Conservation (phyloP, 805 yeast species). For the Yarrowia sp. region DNA sequence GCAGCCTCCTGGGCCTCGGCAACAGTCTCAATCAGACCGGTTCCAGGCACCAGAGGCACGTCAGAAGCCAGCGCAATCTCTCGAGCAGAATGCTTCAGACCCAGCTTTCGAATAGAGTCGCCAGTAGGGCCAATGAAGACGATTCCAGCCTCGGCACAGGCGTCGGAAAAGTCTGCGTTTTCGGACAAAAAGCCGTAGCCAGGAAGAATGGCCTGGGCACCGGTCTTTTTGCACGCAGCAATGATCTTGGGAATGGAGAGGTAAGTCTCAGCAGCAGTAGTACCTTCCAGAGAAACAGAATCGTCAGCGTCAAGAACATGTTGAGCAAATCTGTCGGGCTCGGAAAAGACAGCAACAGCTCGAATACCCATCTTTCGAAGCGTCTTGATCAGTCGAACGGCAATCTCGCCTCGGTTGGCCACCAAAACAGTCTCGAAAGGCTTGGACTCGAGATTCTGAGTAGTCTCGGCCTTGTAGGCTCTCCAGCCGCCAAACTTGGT, state of each 20-base stretch:
- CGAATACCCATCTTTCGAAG: slow-evolving; percentile 72
- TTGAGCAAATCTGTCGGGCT: slow-evolving; percentile 81
- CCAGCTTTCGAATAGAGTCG: slow-evolving; percentile 83
- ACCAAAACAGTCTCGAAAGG: slow-evolving; percentile 85
- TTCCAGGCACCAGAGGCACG: slow-evolving; percentile 97
- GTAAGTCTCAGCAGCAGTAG: slow-evolving; percentile 87
- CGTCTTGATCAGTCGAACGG: slow-evolving; percentile 89
- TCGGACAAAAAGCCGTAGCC: slow-evolving; percentile 97
- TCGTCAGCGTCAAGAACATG: slow-evolving; percentile 83
- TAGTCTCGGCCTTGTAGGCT: slow-evolving; percentile 44
- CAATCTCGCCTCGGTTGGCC: slow-evolving; percentile 97
- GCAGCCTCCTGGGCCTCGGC: slow-evolving; percentile 77
- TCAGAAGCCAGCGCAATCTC: slow-evolving; percentile 87
- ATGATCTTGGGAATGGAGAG: slow-evolving; percentile 80
- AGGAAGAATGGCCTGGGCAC: slow-evolving; percentile 94
- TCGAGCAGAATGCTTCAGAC: slow-evolving; percentile 95
- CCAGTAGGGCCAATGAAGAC: slow-evolving; percentile 97
- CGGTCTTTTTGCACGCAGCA: slow-evolving; percentile 75
- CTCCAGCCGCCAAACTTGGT: slow-evolving; percentile 91
- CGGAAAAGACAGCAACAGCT: slow-evolving; percentile 86
- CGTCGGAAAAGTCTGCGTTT: slow-evolving; percentile 92
- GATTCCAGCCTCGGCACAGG: slow-evolving; percentile 76
- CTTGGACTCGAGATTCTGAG: slow-evolving; percentile 41
- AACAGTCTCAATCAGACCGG: slow-evolving; percentile 69
- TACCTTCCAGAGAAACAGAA: slow-evolving; percentile 74